Evolutionary conservation across 225 moss, liverwort and hornwort genomes (phyloP), one percentile per base, ranked within the genome.

Genomic region (Asterella californica): DNA sequence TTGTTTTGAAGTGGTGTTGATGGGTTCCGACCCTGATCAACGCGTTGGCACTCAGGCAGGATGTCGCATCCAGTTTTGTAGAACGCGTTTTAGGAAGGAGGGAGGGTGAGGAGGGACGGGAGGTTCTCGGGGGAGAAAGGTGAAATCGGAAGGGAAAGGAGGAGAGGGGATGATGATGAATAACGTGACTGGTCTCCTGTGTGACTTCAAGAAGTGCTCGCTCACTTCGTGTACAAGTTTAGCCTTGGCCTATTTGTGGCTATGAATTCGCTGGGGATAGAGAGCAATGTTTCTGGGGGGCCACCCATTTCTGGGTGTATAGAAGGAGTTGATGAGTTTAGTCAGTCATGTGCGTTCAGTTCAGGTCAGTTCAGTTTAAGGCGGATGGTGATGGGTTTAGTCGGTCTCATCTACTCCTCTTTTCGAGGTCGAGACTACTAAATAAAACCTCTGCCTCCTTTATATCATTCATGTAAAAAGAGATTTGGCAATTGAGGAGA

Each of bases 61-160:
- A 70, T 79, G 79, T 79, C 70, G 69, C 79, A 68, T 79, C 79
- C 69, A 79, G 79, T 79, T 79, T 79, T 79, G 79, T 79, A 79
- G 77, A 64, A 76, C 63, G 48, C 7, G 64, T 63, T 53, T 9
- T 63, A 64, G 77, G 64, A 53, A 46, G 57, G 75, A 59, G 27
- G 55, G 34, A 36, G 75, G 54, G 53, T 10, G 45, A 45, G n/a
- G 25, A 34, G 29, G 55, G 55, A 10, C 15, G 37, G 75, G 57
- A 59, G 59, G 34, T 65, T 47, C 77, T 77, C 77, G 62, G 46
- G 47, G n/a, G 64, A 47, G n/a, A 30, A 48, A 63, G 42, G 77
- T 5, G 45, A 38, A 37, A 17, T 6, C 12, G 21, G n/a, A 49
- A 52, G 50, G 46, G 33, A 52, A 10, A 14, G 52, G 52, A 52